These are phyloP conservation scores for Pseudogymnoascus sp. DNA, from an alignment of 2,329 filamentous ascomycete species.

Conservation along the genomic window DNA sequence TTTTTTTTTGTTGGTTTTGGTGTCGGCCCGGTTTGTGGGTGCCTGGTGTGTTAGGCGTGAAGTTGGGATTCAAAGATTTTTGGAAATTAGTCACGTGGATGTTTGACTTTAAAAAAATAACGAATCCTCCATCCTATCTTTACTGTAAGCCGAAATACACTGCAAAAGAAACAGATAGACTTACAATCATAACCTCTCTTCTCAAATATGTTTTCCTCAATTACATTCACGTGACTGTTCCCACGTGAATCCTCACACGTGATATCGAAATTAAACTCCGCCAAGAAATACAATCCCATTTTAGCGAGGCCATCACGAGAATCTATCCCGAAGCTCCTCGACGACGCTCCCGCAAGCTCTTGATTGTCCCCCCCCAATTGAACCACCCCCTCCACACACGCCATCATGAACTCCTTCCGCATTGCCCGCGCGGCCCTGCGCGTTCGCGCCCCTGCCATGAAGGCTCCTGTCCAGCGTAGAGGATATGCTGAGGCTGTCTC, in stretches of 20 bases:
- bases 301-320: neutral
- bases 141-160: neutral
- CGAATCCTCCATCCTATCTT: neutral
- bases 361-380: conserved; percentile 34
- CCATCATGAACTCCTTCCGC: conserved; percentile 89
- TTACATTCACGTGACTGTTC: neutral
- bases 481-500: conserved; percentile 83
- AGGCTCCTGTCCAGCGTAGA: conserved; percentile 73
- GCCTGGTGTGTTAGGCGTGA: neutral
- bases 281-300: neutral
- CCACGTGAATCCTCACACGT: neutral
- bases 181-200: neutral
- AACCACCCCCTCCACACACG: conserved; percentile 13
- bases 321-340: neutral
- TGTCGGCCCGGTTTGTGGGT: neutral
- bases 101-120: neutral
- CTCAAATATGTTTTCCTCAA: neutral
- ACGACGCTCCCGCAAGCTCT: neutral
- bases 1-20: too few species aligned
- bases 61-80: too few species aligned
- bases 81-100: too few species aligned
- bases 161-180: too few species aligned
- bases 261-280: neutral
- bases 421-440: conserved; percentile 85
- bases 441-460: conserved; percentile 70